phyloP scores from a whole-genome alignment of 1,284 basidiomycete genomes.

The Xerocomus amazonicus region DNA sequence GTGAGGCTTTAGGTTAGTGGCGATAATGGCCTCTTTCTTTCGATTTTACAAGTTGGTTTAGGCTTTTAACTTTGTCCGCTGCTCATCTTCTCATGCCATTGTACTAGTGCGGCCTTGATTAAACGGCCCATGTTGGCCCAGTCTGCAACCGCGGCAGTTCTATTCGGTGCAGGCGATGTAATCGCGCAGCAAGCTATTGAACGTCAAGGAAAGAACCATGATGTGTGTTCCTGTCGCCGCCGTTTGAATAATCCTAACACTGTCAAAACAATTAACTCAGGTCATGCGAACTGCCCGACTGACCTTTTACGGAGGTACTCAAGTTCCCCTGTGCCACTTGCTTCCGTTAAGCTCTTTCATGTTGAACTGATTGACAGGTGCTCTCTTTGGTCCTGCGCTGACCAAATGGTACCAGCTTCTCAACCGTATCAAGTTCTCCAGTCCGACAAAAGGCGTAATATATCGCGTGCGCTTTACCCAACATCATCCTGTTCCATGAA shows the following conservation, averaged over 20 bases:
- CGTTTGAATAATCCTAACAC: neutral
- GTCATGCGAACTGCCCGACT: conserved; percentile 67
- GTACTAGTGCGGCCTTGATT: conserved; percentile 52
- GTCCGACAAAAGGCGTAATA: conserved; percentile 51
- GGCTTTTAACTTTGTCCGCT: neutral
- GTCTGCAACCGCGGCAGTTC: conserved; percentile 59
- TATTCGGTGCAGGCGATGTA: conserved; percentile 78
- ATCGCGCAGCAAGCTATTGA: conserved; percentile 83
- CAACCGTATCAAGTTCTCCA: conserved; percentile 58
- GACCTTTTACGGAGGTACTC: conserved; percentile 67
- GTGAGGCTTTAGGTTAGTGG: neutral
- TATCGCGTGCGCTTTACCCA: conserved; percentile 48
- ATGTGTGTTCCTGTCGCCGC: conserved; percentile 44
- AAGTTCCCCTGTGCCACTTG: conserved; percentile 6
- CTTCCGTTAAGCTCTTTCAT: conserved; percentile 5
- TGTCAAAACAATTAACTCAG: conserved; percentile 36
- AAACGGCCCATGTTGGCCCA: conserved; percentile 64
- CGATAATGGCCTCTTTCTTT: conserved; percentile 28
- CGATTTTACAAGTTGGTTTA: conserved; percentile 31
- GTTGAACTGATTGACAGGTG: conserved; percentile 39
- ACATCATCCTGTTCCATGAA: neutral
- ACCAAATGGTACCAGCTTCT: conserved; percentile 71
- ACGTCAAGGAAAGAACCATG: conserved; percentile 59
- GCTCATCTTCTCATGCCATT: conserved; percentile 6
- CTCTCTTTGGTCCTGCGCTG: conserved; percentile 66